A percentile compares a stretch with the other conserved stretches of the same genome.
Evolutionary conservation across 2,329 filamentous ascomycete genomes (phyloP).

Genomic region (Colletotrichum graminicola): DNA sequence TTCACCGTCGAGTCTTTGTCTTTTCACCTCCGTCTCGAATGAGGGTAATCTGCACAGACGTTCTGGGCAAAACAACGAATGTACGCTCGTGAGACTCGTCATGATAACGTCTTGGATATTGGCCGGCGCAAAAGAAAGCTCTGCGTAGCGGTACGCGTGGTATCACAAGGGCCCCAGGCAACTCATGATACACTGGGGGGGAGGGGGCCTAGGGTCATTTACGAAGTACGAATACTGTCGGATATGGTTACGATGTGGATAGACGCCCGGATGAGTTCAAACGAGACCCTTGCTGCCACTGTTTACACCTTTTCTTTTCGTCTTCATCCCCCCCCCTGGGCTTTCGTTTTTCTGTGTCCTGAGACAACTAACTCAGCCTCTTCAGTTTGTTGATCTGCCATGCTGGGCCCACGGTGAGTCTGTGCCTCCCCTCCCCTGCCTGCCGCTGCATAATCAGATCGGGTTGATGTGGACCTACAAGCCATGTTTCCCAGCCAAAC

Average conservation of each 20-base stretch:
- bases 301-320: constrained; percentile 14
- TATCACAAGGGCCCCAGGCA: constrained; percentile 18
- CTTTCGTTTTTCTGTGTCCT: neutral
- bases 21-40: constrained; percentile 25
- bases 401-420: neutral
- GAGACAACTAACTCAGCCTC: neutral
- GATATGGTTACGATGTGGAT: constrained; percentile 2
- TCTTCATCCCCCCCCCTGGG: neutral
- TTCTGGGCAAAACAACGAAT: neutral
- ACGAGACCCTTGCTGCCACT: constrained; percentile 28
- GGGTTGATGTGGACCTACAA: neutral
- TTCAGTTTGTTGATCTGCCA: neutral
- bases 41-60: neutral
- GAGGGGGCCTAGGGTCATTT: constrained; percentile 3
- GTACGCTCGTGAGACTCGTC: constrained; percentile 9
- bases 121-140: constrained; percentile 32
- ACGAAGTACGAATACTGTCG: neutral
- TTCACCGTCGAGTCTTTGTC: constrained; percentile 24
- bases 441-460: constrained; percentile 24
- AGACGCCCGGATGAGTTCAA: constrained; percentile 13
- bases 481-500: neutral
- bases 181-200: neutral
- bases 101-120: constrained; percentile 12
- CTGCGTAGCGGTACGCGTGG: neutral
- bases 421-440: neutral